Evolutionary conservation across 2,329 filamentous ascomycete genomes (phyloP), one percentile per base, ranked within the genome.

Genomic region (Clarireedia homoeocarpa): DNA sequence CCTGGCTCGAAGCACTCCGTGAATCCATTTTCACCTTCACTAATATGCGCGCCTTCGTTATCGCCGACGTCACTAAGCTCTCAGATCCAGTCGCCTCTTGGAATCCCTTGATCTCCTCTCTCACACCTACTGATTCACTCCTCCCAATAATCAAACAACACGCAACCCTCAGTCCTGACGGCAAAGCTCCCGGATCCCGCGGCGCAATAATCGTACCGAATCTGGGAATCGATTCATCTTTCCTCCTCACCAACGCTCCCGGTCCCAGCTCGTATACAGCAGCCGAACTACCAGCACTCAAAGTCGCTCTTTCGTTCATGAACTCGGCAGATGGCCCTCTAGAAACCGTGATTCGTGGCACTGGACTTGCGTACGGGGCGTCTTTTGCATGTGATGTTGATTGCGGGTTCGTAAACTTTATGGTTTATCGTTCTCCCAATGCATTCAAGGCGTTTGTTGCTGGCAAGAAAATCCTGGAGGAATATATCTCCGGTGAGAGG

Each of bases 321-420:
- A 91, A 96, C 68, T 85, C 91, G 0, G 88, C 95, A 17, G 94
- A 99, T 71, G 94, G 94, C 0, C 94, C 94, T 0, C 82, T 99
- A 34, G 97, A 94, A 92, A 87, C 87, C 61, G 89, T 90, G 0
- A 88, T 97, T 49, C 89, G 94, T 48, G 94, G 94, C 55, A 94
- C 89, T 45, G 94, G 94, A 46, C 84, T 97, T 52, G 94, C 94
- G 0, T 99, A 99, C 68, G 91, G 91, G 53, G 86, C 88, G 0
- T 83, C 81, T 65, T 95, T 97, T 67, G 79, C 79, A 46, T 85
- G 88, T 47, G 87, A 89, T 66, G 75, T 89, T 27, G 89, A 94
- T 66, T 84, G 83, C 1, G 94, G 92, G 2, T 82, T 88, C 50
- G 74, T 96, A 51, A 85, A 89, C 59, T 95, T 95, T 73, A 83